Percentiles rank a stretch among this genome's conserved stretches.
Evolutionary conservation across 106 monocot species (phyloP).

Genomic region (Dioscorea dumetorum): DNA sequence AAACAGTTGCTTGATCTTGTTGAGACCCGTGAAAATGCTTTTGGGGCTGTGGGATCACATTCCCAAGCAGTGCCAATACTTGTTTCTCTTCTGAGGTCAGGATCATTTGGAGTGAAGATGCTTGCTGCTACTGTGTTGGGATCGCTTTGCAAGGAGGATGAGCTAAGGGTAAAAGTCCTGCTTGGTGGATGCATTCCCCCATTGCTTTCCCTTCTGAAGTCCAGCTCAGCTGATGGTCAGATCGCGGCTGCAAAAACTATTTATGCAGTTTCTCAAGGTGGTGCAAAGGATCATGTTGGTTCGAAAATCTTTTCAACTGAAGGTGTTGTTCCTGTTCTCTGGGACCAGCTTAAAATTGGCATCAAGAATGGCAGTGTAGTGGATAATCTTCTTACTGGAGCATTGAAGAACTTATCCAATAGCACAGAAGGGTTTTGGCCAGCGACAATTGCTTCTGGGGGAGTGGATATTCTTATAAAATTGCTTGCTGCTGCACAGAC

Average conservation of each 20-base stretch:
- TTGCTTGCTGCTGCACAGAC: conserved; percentile 59
- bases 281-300: conserved; percentile 86
- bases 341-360: conserved; percentile 70
- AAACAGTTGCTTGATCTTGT: conserved; percentile 89
- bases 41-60: conserved; percentile 94
- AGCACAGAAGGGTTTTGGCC: conserved; percentile 83
- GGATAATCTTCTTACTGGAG: conserved; percentile 69
- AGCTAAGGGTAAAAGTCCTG: conserved; percentile 85
- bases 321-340: conserved; percentile 86
- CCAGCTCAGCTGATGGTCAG: conserved; percentile 69
- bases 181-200: conserved; percentile 98
- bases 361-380: conserved; percentile 60
- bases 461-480: conserved; percentile 80
- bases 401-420: conserved; percentile 75
- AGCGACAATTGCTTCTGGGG: conserved; percentile 61
- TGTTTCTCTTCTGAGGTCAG: conserved; percentile 93
- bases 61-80: conserved; percentile 94
- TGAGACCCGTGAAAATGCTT: conserved; percentile 78
- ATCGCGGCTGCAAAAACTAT: conserved; percentile 89
- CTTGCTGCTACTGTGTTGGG: conserved; percentile 74
- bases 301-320: conserved; percentile 99
- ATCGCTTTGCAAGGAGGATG: conserved; percentile 92
- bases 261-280: conserved; percentile 94
- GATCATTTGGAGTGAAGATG: conserved; percentile 68
- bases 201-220: conserved; percentile 78